phyloP scores from a whole-genome alignment of 306 rosid species.

The Casuarina cunninghamiana region DNA sequence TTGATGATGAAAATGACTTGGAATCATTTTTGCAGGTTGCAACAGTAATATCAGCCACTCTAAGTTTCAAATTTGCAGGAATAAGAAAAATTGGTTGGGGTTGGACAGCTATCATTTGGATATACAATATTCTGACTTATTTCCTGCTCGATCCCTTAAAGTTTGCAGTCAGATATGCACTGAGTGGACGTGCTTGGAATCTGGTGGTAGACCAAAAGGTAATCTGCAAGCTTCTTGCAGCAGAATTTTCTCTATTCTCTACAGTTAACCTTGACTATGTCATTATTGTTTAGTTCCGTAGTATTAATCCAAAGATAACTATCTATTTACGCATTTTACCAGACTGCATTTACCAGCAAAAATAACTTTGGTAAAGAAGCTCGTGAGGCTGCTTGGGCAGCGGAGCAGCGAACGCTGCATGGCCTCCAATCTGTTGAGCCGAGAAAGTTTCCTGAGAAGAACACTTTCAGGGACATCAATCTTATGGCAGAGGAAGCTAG shows the following conservation, averaged over 20 bases:
- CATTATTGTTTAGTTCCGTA: not conserved
- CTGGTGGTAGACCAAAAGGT: slow-evolving; percentile 64
- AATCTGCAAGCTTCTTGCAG: not conserved
- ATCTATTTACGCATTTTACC: slow-evolving; percentile 30
- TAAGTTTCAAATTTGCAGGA: slow-evolving; percentile 40
- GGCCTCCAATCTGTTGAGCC: slow-evolving; percentile 49
- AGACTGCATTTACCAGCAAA: slow-evolving; percentile 73
- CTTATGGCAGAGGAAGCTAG: slow-evolving; percentile 77
- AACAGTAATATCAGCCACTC: slow-evolving; percentile 58
- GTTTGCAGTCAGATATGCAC: slow-evolving; percentile 64
- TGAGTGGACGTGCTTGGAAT: slow-evolving; percentile 74
- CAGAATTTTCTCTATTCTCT: not conserved
- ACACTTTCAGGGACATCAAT: slow-evolving; percentile 58
- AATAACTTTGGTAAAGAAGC: slow-evolving; percentile 72
- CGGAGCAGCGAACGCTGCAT: slow-evolving; percentile 70
- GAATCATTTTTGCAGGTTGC: slow-evolving; percentile 47
- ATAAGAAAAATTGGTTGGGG: slow-evolving; percentile 60
- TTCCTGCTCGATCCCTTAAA: slow-evolving; percentile 69
- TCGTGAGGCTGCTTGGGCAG: slow-evolving; percentile 73
- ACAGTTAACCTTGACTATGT: not conserved
- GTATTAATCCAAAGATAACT: not conserved
- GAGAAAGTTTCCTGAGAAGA: slow-evolving; percentile 45
- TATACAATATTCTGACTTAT: slow-evolving; percentile 51
- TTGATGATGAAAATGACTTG: not conserved
- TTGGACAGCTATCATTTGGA: slow-evolving; percentile 72